These are phyloP conservation scores for Colletotrichum tofieldiae DNA, from an alignment of 2,329 filamentous ascomycete species.

Conservation along the genomic window DNA sequence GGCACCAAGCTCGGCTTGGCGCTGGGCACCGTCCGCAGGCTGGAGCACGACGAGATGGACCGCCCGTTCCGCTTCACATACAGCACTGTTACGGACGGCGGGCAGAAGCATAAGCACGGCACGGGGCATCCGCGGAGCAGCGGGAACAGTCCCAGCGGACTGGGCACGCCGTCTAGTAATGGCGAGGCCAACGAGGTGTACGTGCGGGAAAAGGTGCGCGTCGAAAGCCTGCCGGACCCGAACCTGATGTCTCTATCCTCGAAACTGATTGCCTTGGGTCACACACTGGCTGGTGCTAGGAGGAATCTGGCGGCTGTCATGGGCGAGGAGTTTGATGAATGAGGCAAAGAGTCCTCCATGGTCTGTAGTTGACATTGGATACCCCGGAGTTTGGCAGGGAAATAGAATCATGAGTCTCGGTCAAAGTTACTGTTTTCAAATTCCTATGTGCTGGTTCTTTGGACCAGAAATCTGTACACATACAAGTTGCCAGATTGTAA, in stretches of 20 bases:
- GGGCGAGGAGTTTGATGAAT: conserved; percentile 67
- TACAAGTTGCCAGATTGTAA: conserved; percentile 25
- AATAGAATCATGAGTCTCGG: background rate
- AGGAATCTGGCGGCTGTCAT: conserved; percentile 84
- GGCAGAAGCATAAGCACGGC: conserved; percentile 41
- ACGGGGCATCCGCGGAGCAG: conserved; percentile 27
- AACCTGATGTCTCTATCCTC: conserved; percentile 86
- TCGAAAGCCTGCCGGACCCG: conserved; percentile 87
- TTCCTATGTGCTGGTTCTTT: conserved; percentile 40
- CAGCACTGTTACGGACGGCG: conserved; percentile 47
- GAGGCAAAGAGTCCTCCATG: background rate
- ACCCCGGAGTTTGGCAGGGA: conserved; percentile 44
- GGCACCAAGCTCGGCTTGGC: conserved; percentile 79
- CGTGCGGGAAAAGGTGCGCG: conserved; percentile 89
- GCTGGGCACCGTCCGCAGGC: conserved; percentile 74
- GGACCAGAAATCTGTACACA: conserved; percentile 35
- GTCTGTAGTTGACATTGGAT: conserved; percentile 43
- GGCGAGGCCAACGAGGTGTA: conserved; percentile 73
- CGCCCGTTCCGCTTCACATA: conserved; percentile 77
- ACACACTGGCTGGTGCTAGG: conserved; percentile 79
- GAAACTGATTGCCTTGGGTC: conserved; percentile 84
- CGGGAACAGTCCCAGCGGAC: conserved; percentile 24
- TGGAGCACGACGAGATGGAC: conserved; percentile 86
- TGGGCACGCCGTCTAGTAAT: conserved; percentile 34
- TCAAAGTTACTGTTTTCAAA: conserved; percentile 33